Evolutionary conservation across 164 flowering plant species (phyloP).

Genomic region (Litsea cubeba): DNA sequence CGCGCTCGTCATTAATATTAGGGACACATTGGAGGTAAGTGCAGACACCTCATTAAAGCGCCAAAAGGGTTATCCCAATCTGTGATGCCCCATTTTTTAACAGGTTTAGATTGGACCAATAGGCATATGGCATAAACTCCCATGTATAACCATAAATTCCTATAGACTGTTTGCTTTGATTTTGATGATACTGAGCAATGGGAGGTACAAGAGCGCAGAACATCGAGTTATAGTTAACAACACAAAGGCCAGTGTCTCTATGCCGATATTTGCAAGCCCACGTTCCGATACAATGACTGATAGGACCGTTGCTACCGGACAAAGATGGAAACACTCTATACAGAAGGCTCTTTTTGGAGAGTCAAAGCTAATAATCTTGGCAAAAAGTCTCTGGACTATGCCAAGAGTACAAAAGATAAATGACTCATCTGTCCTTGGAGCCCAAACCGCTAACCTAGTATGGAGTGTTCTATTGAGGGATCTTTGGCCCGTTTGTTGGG

Average conservation of each 20-base stretch:
- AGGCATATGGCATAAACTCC: too few relatives aligned
- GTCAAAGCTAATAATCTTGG: constrained; percentile 9
- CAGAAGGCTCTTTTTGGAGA: constrained; percentile 14
- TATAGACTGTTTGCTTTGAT: background rate
- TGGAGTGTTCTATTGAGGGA: too few relatives aligned
- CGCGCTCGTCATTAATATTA: constrained; percentile 21
- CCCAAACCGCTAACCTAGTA: too few relatives aligned
- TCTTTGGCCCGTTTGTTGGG: too few relatives aligned
- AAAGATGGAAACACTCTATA: constrained; percentile 15
- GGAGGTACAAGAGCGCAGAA: constrained; percentile 21
- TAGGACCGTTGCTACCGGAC: constrained; percentile 17
- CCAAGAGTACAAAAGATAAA: background rate
- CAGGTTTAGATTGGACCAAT: too few relatives aligned
- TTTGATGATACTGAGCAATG: constrained; percentile 20
- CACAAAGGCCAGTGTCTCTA: constrained; percentile 12
- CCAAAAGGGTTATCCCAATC: too few relatives aligned
- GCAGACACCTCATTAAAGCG: too few relatives aligned
- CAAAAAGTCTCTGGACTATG: constrained; percentile 16
- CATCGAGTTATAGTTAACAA: constrained; percentile 13
- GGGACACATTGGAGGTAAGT: constrained; percentile 21
- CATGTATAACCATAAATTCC: background rate
- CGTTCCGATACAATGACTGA: constrained; percentile 9
- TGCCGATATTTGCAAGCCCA: constrained; percentile 17
- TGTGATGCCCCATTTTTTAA: too few relatives aligned
- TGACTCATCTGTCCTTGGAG: too few relatives aligned